Percentiles rank a stretch among this genome's conserved stretches.
phyloP scores from a whole-genome alignment of 495 filamentous ascomycete species.

The Penicillium cosmopolitanum region DNA sequence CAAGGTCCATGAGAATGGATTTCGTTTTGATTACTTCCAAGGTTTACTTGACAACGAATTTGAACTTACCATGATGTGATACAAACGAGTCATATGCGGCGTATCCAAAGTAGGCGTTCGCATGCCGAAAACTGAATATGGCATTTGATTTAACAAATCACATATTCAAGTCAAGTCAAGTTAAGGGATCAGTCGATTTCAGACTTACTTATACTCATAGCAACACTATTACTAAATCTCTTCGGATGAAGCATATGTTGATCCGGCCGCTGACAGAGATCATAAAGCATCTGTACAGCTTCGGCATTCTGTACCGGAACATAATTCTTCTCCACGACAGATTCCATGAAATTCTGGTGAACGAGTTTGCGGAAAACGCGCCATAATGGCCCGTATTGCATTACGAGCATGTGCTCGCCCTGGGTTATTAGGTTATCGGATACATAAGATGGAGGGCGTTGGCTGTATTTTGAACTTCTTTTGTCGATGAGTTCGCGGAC shows the following conservation, averaged over 20 bases:
- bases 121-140: conserved; percentile 45
- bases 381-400: conserved; percentile 50
- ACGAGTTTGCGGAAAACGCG: conserved; percentile 42
- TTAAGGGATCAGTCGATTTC: too few relatives aligned
- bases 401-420: conserved; percentile 51
- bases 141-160: background rate
- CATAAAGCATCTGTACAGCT: conserved; percentile 46
- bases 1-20: background rate
- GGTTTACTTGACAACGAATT: background rate
- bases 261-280: conserved; percentile 41
- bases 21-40: background rate
- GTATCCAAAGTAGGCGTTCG: conserved; percentile 30
- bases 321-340: conserved; percentile 42
- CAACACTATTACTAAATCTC: conserved; percentile 50
- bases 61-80: conserved; percentile 36
- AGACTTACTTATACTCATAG: conserved; percentile 35
- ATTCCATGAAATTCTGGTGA: conserved; percentile 47
- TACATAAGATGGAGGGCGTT: conserved; percentile 50
- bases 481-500: conserved; percentile 50
- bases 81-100: conserved; percentile 42
- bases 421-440: conserved; percentile 43
- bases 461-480: conserved; percentile 45
- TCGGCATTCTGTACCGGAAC: conserved; percentile 48
- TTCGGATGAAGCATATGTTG: conserved; percentile 50
- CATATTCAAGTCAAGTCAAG: background rate